Evolutionary conservation across 768 basidiomycete species (phyloP).

Genomic region (Galerina marginata): DNA sequence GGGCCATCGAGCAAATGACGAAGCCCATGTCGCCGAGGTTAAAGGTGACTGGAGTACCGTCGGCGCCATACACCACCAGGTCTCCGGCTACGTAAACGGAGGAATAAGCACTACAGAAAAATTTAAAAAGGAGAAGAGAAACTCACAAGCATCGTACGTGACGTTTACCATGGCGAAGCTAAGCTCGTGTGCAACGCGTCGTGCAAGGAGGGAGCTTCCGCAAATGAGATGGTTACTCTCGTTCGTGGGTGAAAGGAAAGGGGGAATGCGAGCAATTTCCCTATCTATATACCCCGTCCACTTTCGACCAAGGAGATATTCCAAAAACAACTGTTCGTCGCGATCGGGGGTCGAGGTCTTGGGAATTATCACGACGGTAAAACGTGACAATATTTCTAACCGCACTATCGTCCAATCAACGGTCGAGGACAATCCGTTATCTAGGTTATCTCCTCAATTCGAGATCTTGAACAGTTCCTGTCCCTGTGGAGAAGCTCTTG

Average conservation of each 20-base stretch:
- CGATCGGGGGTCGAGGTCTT: slow-evolving; percentile 6
- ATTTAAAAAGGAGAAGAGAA: neutral
- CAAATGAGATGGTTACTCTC: neutral
- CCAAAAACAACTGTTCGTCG: slow-evolving; percentile 13
- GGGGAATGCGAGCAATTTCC: neutral
- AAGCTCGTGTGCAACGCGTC: slow-evolving; percentile 1
- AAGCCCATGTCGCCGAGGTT: slow-evolving; percentile 57
- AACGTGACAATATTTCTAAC: slow-evolving; percentile 14
- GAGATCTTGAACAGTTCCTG: slow-evolving; percentile 1
- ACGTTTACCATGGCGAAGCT: slow-evolving; percentile 31
- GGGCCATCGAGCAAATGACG: slow-evolving; percentile 74
- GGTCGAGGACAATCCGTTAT: slow-evolving; percentile 6
- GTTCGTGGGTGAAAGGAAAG: slow-evolving; percentile 4
- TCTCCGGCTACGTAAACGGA: slow-evolving; percentile 38
- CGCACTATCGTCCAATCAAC: slow-evolving; percentile 27
- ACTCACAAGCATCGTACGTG: slow-evolving; percentile 33
- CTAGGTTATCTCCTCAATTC: neutral
- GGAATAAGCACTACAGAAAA: neutral
- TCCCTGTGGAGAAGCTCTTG: slow-evolving; percentile 7
- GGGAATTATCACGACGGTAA: slow-evolving; percentile 14
- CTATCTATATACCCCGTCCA: slow-evolving; percentile 5
- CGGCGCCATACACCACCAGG: slow-evolving; percentile 35
- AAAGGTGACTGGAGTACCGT: slow-evolving; percentile 41
- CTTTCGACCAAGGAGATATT: slow-evolving; percentile 7
- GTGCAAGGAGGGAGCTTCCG: neutral